Evolutionary conservation across 2,329 filamentous ascomycete genomes (phyloP).

Genomic region (Aspergillus persii): DNA sequence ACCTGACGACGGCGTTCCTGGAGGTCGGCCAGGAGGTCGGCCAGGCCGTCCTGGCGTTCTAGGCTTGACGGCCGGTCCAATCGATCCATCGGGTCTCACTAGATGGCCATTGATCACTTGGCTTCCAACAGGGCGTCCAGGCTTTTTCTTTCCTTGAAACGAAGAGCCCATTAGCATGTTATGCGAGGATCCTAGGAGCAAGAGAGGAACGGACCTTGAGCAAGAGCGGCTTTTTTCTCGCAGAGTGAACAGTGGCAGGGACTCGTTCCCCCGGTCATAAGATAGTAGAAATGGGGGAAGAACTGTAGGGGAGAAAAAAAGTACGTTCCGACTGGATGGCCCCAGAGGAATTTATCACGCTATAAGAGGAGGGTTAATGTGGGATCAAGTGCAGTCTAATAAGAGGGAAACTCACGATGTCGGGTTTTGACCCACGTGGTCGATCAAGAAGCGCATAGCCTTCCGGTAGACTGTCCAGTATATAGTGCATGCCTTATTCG

Average conservation of each 20-base stretch:
- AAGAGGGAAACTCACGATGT: constrained; percentile 25
- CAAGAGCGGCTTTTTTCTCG: constrained; percentile 16
- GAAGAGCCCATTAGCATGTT: neutral
- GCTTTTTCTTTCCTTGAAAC: neutral
- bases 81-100: neutral
- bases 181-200: neutral
- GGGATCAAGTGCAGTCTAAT: neutral
- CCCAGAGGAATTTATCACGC: constrained; percentile 57
- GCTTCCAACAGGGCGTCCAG: constrained; percentile 3
- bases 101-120: neutral
- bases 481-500: constrained; percentile 45
- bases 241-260: constrained; percentile 55
- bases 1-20: constrained; percentile 4
- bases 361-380: constrained; percentile 21
- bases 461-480: constrained; percentile 52
- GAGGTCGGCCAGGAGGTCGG: constrained; percentile 3
- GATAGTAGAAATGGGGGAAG: constrained; percentile 56
- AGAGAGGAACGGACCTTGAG: constrained; percentile 8
- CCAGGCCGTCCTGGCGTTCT: constrained; percentile 8
- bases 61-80: neutral
- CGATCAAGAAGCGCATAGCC: constrained; percentile 55
- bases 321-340: constrained; percentile 51
- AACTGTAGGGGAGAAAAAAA: constrained; percentile 57
- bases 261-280: constrained; percentile 50
- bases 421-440: constrained; percentile 39